Percentiles rank a stretch among this genome's conserved stretches.
These are phyloP conservation scores for Tetradesmus obliquus DNA, from an alignment of 139 green algal genomes.

Conservation along the genomic window DNA sequence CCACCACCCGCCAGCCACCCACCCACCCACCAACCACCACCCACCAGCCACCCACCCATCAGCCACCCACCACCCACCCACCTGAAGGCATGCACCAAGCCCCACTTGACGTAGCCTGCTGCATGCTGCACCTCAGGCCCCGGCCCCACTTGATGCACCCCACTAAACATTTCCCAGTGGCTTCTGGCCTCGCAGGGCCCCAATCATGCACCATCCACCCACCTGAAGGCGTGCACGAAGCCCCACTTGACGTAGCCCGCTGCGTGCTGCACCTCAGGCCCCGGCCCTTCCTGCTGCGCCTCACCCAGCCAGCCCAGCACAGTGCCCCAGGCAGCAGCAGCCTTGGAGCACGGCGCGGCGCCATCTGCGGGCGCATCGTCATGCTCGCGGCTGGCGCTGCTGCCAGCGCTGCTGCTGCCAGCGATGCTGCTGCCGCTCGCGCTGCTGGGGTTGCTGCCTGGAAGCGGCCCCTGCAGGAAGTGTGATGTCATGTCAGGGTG, in stretches of 20 bases:
- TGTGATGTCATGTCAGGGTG: no score
- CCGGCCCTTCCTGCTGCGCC: constrained; percentile 7
- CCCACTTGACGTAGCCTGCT: background rate
- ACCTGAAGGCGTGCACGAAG: constrained; percentile 60
- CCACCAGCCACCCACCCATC: background rate
- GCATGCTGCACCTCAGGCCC: background rate
- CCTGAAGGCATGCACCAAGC: background rate
- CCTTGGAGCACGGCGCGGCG: background rate
- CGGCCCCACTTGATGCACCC: constrained; percentile 6
- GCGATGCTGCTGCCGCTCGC: background rate
- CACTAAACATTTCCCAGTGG: background rate
- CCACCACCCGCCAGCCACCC: no score
- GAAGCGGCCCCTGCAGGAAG: no score
- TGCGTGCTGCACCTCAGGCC: background rate
- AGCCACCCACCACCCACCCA: background rate
- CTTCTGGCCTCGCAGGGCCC: no score
- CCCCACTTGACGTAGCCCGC: constrained; percentile 59
- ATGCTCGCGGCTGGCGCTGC: background rate
- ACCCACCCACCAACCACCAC: background rate
- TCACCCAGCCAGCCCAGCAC: constrained; percentile 49
- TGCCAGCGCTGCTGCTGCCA: no score
- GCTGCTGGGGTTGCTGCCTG: background rate
- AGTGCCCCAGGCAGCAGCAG: constrained; percentile 5
- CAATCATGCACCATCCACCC: background rate
- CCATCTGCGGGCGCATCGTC: background rate